phyloP scores from a whole-genome alignment of 1,139 yeast species.

The Taphrina confusa region DNA sequence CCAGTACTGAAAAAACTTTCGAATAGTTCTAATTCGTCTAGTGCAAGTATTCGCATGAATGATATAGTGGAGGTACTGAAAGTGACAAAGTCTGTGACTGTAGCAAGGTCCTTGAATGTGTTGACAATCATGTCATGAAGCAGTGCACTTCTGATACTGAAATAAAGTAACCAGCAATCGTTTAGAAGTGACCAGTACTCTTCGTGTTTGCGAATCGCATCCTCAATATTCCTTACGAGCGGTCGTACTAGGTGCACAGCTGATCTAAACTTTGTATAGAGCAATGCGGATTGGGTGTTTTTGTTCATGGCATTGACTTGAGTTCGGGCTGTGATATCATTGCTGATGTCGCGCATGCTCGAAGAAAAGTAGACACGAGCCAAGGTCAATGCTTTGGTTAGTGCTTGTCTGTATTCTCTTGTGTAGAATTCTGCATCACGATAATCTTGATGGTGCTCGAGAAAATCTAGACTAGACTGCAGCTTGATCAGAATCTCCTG shows the following conservation, averaged over 20 bases:
- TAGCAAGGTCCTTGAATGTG: constrained; percentile 39
- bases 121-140: constrained; percentile 51
- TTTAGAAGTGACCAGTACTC: constrained; percentile 68
- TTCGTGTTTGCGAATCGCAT: constrained; percentile 53
- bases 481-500: constrained; percentile 57
- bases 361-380: constrained; percentile 66
- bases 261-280: constrained; percentile 63
- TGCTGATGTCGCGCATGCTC: constrained; percentile 55
- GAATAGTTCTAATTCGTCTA: constrained; percentile 64
- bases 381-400: constrained; percentile 77
- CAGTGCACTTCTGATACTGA: constrained; percentile 56
- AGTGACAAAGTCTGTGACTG: constrained; percentile 43
- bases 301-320: constrained; percentile 44
- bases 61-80: constrained; percentile 60
- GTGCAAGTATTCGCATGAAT: constrained; percentile 59
- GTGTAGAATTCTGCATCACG: constrained; percentile 71
- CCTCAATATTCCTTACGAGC: constrained; percentile 56
- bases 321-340: constrained; percentile 50
- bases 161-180: constrained; percentile 67
- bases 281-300: constrained; percentile 56
- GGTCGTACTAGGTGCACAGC: constrained; percentile 52
- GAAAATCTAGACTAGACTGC: constrained; percentile 60
- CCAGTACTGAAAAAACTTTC: constrained; percentile 53
- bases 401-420: constrained; percentile 76
- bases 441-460: constrained; percentile 53